Evolutionary conservation across 257 asterid genomes (phyloP).

Genomic region (Euphrasia confusa): DNA sequence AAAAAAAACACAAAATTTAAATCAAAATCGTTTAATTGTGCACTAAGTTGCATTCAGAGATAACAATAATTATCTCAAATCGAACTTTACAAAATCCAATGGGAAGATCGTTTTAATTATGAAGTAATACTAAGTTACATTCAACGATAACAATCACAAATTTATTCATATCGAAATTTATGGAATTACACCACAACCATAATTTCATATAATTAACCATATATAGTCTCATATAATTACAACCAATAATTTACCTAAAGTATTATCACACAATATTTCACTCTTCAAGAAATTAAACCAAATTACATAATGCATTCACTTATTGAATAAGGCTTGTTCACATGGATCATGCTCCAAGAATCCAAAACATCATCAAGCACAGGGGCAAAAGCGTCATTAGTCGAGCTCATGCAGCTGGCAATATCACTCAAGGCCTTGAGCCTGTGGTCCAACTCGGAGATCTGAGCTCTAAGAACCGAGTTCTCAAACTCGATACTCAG

Average conservation of each 20-base stretch:
- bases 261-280: neutral
- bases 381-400: neutral
- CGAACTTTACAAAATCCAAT: no score
- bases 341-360: constrained; percentile 43
- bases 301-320: no score
- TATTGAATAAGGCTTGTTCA: constrained; percentile 32
- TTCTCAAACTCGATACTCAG: constrained; percentile 34
- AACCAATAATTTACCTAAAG: neutral
- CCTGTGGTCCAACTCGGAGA: constrained; percentile 38
- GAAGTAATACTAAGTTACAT: no score
- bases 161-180: no score
- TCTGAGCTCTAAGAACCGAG: constrained; percentile 34
- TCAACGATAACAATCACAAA: no score
- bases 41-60: no score
- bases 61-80: no score
- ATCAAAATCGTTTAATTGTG: no score
- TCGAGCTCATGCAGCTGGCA: constrained; percentile 26
- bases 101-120: no score
- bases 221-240: neutral
- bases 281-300: neutral
- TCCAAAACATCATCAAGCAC: constrained; percentile 40
- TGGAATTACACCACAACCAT: no score
- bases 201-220: no score
- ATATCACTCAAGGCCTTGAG: constrained; percentile 48
- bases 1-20: no score